Conservation (phyloP, 2,329 filamentous ascomycete species). For the Cordyceps tenuipes region DNA sequence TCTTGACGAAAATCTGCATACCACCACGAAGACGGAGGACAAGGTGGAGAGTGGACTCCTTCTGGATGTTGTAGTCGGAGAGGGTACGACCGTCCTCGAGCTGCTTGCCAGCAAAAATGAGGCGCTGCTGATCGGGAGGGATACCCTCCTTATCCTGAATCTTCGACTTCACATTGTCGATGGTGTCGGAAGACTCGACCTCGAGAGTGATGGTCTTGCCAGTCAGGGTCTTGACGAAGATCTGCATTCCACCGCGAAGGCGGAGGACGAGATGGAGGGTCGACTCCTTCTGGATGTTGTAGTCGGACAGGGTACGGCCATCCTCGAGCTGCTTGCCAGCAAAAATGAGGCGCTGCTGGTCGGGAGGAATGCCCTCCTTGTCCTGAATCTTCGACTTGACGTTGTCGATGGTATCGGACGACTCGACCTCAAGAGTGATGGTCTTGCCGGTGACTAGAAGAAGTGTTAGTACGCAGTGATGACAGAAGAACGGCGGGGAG, state of each 20-base stretch:
- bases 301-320: slow-evolving; percentile 52
- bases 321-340: slow-evolving; percentile 96
- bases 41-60: slow-evolving; percentile 78
- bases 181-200: slow-evolving; percentile 82
- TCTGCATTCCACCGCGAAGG: slow-evolving; percentile 58
- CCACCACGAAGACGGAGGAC: slow-evolving; percentile 83
- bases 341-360: slow-evolving; percentile 94
- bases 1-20: slow-evolving; percentile 87
- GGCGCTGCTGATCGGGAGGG: slow-evolving; percentile 86
- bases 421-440: slow-evolving; percentile 23
- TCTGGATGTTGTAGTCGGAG: slow-evolving; percentile 92
- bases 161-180: slow-evolving; percentile 95
- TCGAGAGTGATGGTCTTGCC: slow-evolving; percentile 92
- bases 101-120: slow-evolving; percentile 95
- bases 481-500: background rate
- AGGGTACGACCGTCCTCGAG: slow-evolving; percentile 88
- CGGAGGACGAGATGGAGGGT: slow-evolving; percentile 70
- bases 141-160: slow-evolving; percentile 98
- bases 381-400: slow-evolving; percentile 3
- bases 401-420: slow-evolving; percentile 4
- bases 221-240: slow-evolving; percentile 80
- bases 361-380: slow-evolving; percentile 60
- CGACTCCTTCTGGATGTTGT: slow-evolving; percentile 55
- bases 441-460: slow-evolving; percentile 58
- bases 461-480: slow-evolving; percentile 16